Evolutionary conservation across 2,329 filamentous ascomycete species (phyloP), one percentile per base, ranked within the genome.

Genomic region (Aureobasidium sp.): DNA sequence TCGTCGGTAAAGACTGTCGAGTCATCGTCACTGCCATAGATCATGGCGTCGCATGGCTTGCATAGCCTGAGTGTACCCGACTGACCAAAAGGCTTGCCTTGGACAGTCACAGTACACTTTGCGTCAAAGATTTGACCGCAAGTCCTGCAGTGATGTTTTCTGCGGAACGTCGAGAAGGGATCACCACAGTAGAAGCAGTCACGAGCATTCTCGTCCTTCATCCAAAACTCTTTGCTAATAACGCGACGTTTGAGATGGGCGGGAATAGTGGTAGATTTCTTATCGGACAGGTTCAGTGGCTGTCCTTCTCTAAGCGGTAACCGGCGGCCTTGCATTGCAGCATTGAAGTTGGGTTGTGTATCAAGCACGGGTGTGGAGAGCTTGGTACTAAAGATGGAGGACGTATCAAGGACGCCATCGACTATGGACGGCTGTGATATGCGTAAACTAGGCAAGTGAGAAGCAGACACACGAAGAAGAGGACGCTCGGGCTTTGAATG

Each of bases 61-160:
- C 94, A 99, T 13, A 99, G 90, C 61, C 93, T 83, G 43, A 99
- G 79, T 15, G 85, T 89, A 7, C 90, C 89, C 50, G 86, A 84
- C 53, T 96, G 90, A 17, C 90, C 92, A 71, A 99, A 97, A 53
- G 87, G 85, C 64, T 88, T 84, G 6, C 93, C 94, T 6, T 90
- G 84, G 25, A 97, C 90, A n/a, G 93, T 85, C 5, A 88, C 88
- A 0, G 93, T 99, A 74, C 94, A 99, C 72, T 95, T 95, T 4
- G 90, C 89, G 73, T 97, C 94, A 69, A 99, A 99, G 46, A 99
- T 99, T 69, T 95, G 95, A n/a, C 94, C 94, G 70, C 94, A 99
- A 0, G 83, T 89, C 63, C 95, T 86, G 72, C 94, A 99, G 73
- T 99, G 94, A 72, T 99, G 94, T 70, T 99, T 99, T 65, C 94